A percentile compares a stretch with the other conserved stretches of the same genome.
phyloP scores from a whole-genome alignment of 1,139 yeast genomes.

The Blastobotrys aristatus region DNA sequence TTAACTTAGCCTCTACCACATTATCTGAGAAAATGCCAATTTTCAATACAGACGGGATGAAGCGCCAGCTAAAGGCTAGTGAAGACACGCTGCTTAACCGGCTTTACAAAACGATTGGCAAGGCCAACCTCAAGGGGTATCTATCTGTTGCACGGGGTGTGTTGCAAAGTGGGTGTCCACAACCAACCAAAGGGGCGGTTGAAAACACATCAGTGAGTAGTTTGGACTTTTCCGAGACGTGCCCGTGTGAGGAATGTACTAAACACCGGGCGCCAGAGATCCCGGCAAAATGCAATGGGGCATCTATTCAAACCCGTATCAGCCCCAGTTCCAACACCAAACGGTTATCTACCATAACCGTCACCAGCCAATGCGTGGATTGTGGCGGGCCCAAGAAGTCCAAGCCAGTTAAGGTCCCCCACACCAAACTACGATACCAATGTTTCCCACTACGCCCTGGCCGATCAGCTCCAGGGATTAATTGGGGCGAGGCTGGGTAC shows the following conservation, averaged over 20 bases:
- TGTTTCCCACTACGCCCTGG: background rate
- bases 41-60: background rate
- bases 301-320: background rate
- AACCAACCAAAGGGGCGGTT: background rate
- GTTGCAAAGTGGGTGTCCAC: background rate
- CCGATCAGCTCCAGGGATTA: background rate
- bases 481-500: constrained; percentile 2
- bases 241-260: background rate
- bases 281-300: background rate
- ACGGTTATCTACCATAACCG: background rate
- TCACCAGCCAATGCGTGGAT: background rate
- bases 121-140: background rate
- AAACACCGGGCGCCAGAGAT: background rate
- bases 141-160: background rate
- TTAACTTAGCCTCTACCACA: no score
- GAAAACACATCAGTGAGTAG: background rate
- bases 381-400: background rate
- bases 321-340: background rate
- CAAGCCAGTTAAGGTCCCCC: background rate
- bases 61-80: background rate
- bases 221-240: background rate
- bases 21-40: background rate
- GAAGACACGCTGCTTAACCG: background rate
- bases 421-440: background rate
- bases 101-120: background rate